phyloP scores from a whole-genome alignment of 2,329 filamentous ascomycete species.

The Botrytis cinerea region DNA sequence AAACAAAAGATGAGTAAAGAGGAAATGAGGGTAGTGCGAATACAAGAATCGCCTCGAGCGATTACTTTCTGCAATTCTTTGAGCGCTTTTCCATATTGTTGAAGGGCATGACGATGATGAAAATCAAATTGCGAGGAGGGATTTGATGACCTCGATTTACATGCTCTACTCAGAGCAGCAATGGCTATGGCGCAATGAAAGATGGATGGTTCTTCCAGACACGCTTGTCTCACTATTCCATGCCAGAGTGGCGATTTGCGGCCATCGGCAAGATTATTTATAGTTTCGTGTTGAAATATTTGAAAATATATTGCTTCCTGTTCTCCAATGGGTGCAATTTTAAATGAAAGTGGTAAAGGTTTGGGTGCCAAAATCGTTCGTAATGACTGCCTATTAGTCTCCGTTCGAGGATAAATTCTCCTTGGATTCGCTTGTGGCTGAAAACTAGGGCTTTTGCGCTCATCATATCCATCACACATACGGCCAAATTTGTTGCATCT shows the following conservation, averaged over 20 bases:
- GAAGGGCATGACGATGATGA: slow-evolving; percentile 6
- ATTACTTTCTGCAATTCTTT: slow-evolving; percentile 6
- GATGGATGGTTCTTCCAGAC: slow-evolving; percentile 26
- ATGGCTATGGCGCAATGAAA: slow-evolving; percentile 26
- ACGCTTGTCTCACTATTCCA: slow-evolving; percentile 25
- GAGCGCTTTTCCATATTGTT: not conserved
- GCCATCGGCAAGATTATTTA: not conserved
- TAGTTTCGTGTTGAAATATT: not conserved
- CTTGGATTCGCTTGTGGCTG: not conserved
- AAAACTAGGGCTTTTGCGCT: not conserved
- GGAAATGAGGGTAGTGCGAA: not conserved
- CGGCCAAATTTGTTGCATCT: not conserved
- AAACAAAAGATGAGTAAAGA: slow-evolving; percentile 20
- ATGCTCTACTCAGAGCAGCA: slow-evolving; percentile 24
- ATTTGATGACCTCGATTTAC: not conserved
- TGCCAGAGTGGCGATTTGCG: slow-evolving; percentile 24
- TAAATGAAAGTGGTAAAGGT: slow-evolving; percentile 20
- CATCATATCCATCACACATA: not conserved
- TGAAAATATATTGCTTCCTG: not conserved
- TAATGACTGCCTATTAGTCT: slow-evolving; percentile 23
- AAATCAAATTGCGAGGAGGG: not conserved
- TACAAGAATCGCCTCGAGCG: not conserved
- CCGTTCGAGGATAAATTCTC: not conserved
- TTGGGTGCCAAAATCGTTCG: slow-evolving; percentile 26
- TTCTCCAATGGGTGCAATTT: slow-evolving; percentile 19